Conservation (phyloP, 805 yeast genomes). For the Candida verbasci region DNA sequence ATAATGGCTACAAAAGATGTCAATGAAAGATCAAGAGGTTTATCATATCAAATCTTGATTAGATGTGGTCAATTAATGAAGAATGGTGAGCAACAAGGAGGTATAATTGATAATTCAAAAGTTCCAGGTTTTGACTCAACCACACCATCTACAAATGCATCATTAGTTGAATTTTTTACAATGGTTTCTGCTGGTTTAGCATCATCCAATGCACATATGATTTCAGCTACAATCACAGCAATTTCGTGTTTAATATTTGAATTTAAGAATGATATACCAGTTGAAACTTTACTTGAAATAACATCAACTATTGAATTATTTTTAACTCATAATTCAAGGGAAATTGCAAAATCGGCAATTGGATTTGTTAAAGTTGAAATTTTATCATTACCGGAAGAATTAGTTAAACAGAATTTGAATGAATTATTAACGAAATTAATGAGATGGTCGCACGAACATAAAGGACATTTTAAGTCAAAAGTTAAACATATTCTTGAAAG, state of each 20-base stretch:
- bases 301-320: conserved; percentile 85
- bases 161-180: conserved; percentile 78
- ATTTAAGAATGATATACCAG: conserved; percentile 62
- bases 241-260: conserved; percentile 83
- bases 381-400: conserved; percentile 73
- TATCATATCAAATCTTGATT: conserved; percentile 70
- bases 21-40: conserved; percentile 85
- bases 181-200: conserved; percentile 96
- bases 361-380: conserved; percentile 93
- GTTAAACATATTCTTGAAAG: conserved; percentile 93
- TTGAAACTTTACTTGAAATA: conserved; percentile 64
- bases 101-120: conserved; percentile 57
- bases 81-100: no score
- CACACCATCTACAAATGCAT: conserved; percentile 63
- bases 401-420: conserved; percentile 61
- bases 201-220: conserved; percentile 92
- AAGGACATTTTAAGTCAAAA: conserved; percentile 89
- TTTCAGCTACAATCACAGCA: conserved; percentile 88
- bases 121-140: conserved; percentile 64
- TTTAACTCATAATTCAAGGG: conserved; percentile 85
- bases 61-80: conserved; percentile 78
- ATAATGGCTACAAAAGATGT: conserved; percentile 87
- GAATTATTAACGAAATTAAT: conserved; percentile 68
- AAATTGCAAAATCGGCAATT: conserved; percentile 88
- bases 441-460: conserved; percentile 94